phyloP scores from a whole-genome alignment of 1,139 yeast species.

The Hansenula sp. region DNA sequence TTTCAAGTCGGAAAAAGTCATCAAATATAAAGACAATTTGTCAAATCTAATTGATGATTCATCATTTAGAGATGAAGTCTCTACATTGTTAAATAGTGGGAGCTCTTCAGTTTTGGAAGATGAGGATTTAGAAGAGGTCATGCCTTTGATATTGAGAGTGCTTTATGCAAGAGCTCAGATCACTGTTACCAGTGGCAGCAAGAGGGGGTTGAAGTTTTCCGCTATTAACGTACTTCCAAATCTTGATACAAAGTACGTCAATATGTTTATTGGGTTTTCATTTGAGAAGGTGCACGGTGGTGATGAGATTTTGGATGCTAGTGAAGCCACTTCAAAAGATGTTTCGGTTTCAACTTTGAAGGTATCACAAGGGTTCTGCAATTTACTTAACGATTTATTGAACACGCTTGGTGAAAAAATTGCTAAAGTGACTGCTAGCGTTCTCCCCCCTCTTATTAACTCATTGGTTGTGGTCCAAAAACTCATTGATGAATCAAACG shows the following conservation, averaged over 20 bases:
- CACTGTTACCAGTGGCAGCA: constrained; percentile 53
- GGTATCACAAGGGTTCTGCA: constrained; percentile 66
- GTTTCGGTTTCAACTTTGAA: constrained; percentile 33
- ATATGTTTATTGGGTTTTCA: constrained; percentile 59
- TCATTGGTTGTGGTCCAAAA: constrained; percentile 53
- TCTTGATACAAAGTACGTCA: constrained; percentile 49
- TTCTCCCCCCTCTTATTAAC: constrained; percentile 59
- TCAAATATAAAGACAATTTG: constrained; percentile 70
- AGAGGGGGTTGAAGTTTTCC: constrained; percentile 71
- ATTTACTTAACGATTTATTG: constrained; percentile 60
- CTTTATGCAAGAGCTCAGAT: constrained; percentile 84
- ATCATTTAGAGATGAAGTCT: constrained; percentile 78
- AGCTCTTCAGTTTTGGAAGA: constrained; percentile 56
- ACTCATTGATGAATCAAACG: constrained; percentile 29
- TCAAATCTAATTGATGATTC: constrained; percentile 77
- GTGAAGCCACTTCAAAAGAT: constrained; percentile 15
- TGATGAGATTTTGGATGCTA: constrained; percentile 22
- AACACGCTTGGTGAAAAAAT: constrained; percentile 59
- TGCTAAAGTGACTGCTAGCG: constrained; percentile 40
- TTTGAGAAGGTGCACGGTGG: constrained; percentile 47
- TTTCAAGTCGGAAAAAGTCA: constrained; percentile 52
- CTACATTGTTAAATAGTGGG: constrained; percentile 50
- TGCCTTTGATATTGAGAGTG: constrained; percentile 75
- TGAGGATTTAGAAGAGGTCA: constrained; percentile 51
- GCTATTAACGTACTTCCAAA: constrained; percentile 68